A percentile compares a stretch with the other conserved stretches of the same genome.
These are phyloP conservation scores for Ogataea hybrid DNA, from an alignment of 1,139 yeast species.

Conservation along the genomic window DNA sequence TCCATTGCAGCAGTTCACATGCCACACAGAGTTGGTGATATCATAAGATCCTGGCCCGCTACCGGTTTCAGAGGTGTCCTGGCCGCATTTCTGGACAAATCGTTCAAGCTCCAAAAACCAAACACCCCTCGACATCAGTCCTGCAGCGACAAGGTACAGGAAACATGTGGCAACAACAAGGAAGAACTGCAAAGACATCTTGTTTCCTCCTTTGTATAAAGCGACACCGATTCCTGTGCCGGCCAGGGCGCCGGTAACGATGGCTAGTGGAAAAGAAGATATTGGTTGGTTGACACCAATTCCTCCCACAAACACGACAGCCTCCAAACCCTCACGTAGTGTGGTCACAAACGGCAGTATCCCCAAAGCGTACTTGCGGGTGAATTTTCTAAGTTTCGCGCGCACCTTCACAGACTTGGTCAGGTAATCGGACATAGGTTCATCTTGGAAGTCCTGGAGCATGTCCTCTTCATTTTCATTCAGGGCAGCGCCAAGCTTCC, in stretches of 20 bases:
- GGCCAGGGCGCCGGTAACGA: slow-evolving; percentile 63
- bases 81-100: slow-evolving; percentile 67
- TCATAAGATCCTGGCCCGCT: slow-evolving; percentile 95
- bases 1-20: slow-evolving; percentile 95
- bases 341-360: slow-evolving; percentile 80
- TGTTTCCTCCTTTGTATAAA: slow-evolving; percentile 77
- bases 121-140: slow-evolving; percentile 83
- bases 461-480: slow-evolving; percentile 17
- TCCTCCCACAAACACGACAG: slow-evolving; percentile 89
- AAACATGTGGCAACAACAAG: slow-evolving; percentile 81
- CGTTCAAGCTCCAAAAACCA: slow-evolving; percentile 83
- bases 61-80: slow-evolving; percentile 87
- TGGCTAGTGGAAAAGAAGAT: slow-evolving; percentile 79
- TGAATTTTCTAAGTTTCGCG: slow-evolving; percentile 38
- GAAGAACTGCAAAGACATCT: slow-evolving; percentile 75
- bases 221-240: slow-evolving; percentile 66
- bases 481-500: slow-evolving; percentile 56
- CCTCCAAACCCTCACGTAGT: slow-evolving; percentile 88
- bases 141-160: slow-evolving; percentile 84
- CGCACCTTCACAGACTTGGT: slow-evolving; percentile 28
- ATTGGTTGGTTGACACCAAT: slow-evolving; percentile 79
- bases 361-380: slow-evolving; percentile 72
- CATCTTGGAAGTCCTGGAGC: slow-evolving; percentile 12
- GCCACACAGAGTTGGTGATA: slow-evolving; percentile 80
- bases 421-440: slow-evolving; percentile 17